Evolutionary conservation across 129 eudicot species (phyloP), one percentile per base, ranked within the genome.

Genomic region (Scalesia atractyloides): DNA sequence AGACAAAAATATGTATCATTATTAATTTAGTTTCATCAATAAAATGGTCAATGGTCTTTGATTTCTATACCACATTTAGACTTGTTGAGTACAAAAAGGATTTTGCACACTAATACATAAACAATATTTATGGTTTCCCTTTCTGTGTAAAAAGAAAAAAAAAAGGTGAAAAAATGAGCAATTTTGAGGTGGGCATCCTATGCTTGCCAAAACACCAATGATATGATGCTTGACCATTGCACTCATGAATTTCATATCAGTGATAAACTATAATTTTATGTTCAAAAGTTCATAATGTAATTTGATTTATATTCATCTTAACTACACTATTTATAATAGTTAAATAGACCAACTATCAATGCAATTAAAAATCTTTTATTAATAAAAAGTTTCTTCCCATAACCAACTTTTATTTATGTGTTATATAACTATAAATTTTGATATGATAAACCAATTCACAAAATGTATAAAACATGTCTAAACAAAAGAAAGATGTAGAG

Each of bases 151-250:
- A 50, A 60, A 54, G 9, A 47, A 50, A 44, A 73, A 64, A 54
- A 66, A 67, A 37, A 72, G 39, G 39, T 61, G 2, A 61, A 49
- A 69, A 41, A 61, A 16, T 5, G 34, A 48, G 33, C 39, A 7
- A 47, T 53, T 15, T 53, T 50, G 68, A 43, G 48, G 39, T 72
- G 80, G 89, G 59, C 33, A 85, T 88, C 89, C 87, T 51, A 83
- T 81, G 91, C 82, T 60, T 76, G 61, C 64, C 68, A 78, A 43
- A 80, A 75, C 73, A 78, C 70, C 79, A 76, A 88, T 85, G 74
- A 79, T 85, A 72, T 76, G 52, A 51, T 58, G 70, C 80, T 84
- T 81, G 88, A 81, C 85, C 85, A 60, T 84, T 81, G 83, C 78
- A 84, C 77, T 71, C 17, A 68, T 14, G 66, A 68, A 64, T 69